Evolutionary conservation across 2,329 filamentous ascomycete species (phyloP).

Genomic region (Zymoseptoria tritici): DNA sequence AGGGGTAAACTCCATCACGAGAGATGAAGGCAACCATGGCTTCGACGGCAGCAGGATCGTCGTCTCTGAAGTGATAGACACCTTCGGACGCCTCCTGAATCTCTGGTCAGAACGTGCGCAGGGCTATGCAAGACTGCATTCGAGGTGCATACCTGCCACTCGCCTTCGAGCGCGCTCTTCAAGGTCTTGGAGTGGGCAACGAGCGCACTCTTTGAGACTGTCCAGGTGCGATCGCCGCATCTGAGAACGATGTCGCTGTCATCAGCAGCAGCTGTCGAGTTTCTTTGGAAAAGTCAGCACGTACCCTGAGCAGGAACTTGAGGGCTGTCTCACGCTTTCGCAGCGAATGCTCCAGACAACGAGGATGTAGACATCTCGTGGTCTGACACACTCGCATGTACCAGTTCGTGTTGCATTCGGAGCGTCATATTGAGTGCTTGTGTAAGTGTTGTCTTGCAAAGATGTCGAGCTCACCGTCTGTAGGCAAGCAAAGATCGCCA

Average conservation of each 20-base stretch:
- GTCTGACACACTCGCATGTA: too few relatives aligned
- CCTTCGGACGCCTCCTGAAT: background rate
- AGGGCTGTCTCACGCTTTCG: too few relatives aligned
- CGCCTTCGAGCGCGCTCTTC: slow-evolving; percentile 10
- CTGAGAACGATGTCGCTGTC: slow-evolving; percentile 19
- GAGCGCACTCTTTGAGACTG: slow-evolving; percentile 19
- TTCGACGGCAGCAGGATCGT: slow-evolving; percentile 3
- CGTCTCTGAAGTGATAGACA: slow-evolving; percentile 3
- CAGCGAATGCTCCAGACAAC: too few relatives aligned
- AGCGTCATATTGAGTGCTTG: too few relatives aligned
- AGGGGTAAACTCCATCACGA: background rate
- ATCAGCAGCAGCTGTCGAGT: background rate
- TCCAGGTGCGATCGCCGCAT: slow-evolving; percentile 13
- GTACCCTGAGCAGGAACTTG: too few relatives aligned
- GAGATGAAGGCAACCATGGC: slow-evolving; percentile 7
- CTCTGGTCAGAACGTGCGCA: background rate
- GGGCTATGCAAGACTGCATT: background rate
- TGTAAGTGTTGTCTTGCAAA: too few relatives aligned
- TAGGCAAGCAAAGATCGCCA: too few relatives aligned
- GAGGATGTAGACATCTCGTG: too few relatives aligned
- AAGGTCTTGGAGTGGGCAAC: slow-evolving; percentile 21
- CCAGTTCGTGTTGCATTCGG: too few relatives aligned
- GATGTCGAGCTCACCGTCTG: too few relatives aligned
- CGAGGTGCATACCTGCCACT: slow-evolving; percentile 10
- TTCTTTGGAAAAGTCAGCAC: too few relatives aligned